A percentile compares a stretch with the other conserved stretches of the same genome.
Conservation (phyloP, 306 rosid genomes). For the Begonia peltatifolia region DNA sequence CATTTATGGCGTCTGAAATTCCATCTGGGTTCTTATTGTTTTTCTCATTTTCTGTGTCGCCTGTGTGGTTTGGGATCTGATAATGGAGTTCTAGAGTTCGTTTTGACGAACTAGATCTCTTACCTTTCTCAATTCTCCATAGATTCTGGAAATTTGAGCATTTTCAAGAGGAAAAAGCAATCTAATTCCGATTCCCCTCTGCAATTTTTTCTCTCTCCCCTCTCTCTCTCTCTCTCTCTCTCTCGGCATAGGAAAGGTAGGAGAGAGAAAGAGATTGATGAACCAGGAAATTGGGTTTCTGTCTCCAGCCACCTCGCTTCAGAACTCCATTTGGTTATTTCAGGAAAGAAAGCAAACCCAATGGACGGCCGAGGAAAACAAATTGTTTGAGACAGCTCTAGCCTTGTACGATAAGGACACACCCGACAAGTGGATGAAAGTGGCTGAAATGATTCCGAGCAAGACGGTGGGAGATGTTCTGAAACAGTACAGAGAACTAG, state of each 20-base stretch:
- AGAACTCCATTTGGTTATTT: neutral
- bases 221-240: no score
- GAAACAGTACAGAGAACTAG: slow-evolving; percentile 1
- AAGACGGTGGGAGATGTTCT: neutral
- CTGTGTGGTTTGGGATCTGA: neutral
- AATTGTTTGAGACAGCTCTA: neutral
- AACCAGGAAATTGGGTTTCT: neutral
- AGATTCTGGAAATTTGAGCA: neutral
- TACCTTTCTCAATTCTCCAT: neutral
- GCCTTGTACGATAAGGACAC: neutral
- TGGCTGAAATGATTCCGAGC: neutral
- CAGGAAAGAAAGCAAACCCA: neutral
- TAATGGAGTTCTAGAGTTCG: neutral
- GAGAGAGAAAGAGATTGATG: neutral
- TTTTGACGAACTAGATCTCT: neutral
- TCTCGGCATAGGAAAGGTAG: no score
- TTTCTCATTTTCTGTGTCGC: neutral
- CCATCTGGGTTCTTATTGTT: neutral
- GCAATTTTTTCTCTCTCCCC: neutral
- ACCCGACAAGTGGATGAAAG: neutral
- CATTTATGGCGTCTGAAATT: neutral
- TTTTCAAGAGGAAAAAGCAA: neutral
- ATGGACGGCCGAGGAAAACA: slow-evolving; percentile 2
- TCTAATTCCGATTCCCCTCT: neutral
- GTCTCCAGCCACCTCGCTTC: neutral